Base-by-base conservation (phyloP, 352 stramenopile species). In the Pythium utonaiense region DNA sequence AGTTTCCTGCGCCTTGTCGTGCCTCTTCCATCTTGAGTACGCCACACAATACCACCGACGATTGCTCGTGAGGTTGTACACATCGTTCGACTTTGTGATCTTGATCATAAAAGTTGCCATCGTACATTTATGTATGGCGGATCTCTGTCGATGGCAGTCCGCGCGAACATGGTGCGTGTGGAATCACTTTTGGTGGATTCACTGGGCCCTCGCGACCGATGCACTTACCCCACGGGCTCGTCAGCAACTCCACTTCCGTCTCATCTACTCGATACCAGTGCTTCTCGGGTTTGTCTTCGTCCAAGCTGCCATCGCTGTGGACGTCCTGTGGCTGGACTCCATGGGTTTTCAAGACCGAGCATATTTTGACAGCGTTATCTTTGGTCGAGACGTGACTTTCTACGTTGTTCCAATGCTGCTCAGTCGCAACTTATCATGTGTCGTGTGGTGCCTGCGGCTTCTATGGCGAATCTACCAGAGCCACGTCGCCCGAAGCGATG, bases 71-170 rank as follows among this genome's bases (percentile, higher is more conserved):
- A 45, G 40, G 13, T 44, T 66, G 9, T 49, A 51, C 14, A 34
- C n/a, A 21, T 69, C 58, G 21, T 77, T 77, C 44, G 52, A 74
- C 49, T 69, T 77, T 30, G 28, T 64, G 8, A 74, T 74, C 27
- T 31, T 77, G 12, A 54, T 66, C 3, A 3, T 55, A 1, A 67
- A 77, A 34, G 5, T 70, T 6, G 34, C 53, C 8, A 25, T 62
- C 14, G 22, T 65, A 1, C 45, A 59, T 17, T 7, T 49, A 3
- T 66, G 65, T 22, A 14, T 66, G 19, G 67, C 53, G 9, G 56
- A 66, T 14, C 57, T 76, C 5, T 57, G 72, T 24, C 38, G 4
- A 1, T 45, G 38, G 38, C 38, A 45, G 17, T 16, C 38, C 3
- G 24, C 38, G 38, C 38, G 38, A 9, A 24, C 9, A 8, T 45